A percentile compares a stretch with the other conserved stretches of the same genome.
These are phyloP conservation scores for Millerozyma miso DNA, from an alignment of 805 yeast species.

Conservation along the genomic window DNA sequence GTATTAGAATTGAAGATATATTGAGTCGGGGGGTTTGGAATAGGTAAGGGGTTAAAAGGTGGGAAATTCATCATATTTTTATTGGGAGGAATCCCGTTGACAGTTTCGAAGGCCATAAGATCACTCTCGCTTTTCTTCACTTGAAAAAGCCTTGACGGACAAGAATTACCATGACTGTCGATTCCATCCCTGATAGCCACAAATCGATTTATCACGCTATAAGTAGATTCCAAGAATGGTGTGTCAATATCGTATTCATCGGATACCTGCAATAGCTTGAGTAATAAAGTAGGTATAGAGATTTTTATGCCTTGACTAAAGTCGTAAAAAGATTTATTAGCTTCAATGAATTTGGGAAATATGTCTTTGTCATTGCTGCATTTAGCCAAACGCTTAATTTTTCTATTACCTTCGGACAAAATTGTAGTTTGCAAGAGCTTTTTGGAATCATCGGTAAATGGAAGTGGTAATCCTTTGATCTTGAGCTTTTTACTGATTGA, in stretches of 20 bases:
- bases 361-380: constrained; percentile 1
- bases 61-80: constrained; percentile 23
- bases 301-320: constrained; percentile 10
- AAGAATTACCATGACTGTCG: constrained; percentile 3
- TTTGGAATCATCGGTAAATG: constrained; percentile 7
- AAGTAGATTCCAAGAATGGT: constrained; percentile 13
- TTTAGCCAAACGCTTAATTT: constrained; percentile 1
- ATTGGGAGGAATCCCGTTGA: constrained; percentile 17
- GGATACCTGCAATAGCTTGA: constrained; percentile 7
- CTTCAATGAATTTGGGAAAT: constrained; percentile 10
- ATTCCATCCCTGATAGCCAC: constrained; percentile 8
- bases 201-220: constrained; percentile 9
- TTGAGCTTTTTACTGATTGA: constrained; percentile 5
- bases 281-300: constrained; percentile 3
- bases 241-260: constrained; percentile 1
- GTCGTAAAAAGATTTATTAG: constrained; percentile 10
- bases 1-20: constrained; percentile 1
- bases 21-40: constrained; percentile 12
- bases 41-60: constrained; percentile 19
- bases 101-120: constrained; percentile 7
- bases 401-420: constrained; percentile 9
- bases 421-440: constrained; percentile 10
- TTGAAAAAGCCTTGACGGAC: constrained; percentile 13
- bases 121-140: constrained; percentile 7
- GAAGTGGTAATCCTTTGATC: constrained; percentile 6